Evolutionary conservation across 352 stramenopile species (phyloP).

Genomic region (Phytopythium montanum): DNA sequence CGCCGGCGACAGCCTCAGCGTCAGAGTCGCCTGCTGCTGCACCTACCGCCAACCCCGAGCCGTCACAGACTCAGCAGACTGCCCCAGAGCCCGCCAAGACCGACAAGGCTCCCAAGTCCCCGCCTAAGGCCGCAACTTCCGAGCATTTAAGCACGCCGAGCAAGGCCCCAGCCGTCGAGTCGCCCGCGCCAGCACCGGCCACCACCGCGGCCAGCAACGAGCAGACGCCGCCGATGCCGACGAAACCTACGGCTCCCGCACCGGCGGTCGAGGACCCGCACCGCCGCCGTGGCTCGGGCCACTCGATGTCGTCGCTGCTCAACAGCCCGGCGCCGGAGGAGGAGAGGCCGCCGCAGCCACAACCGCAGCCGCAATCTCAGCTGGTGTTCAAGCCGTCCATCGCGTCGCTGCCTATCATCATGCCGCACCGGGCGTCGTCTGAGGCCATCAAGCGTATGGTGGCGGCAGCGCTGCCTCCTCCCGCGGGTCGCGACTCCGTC

Average conservation of each 20-base stretch:
- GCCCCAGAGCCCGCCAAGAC: conserved; percentile 22
- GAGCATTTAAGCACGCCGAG: not conserved
- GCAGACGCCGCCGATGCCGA: not conserved
- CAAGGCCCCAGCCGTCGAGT: conserved; percentile 15
- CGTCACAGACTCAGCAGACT: conserved; percentile 10
- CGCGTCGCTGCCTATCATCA: conserved; percentile 34
- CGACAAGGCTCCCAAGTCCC: conserved; percentile 23
- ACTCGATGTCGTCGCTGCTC: conserved; percentile 71
- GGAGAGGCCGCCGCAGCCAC: conserved; percentile 4
- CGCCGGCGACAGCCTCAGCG: not conserved
- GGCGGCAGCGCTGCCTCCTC: conserved; percentile 14
- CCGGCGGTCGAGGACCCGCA: conserved; percentile 4
- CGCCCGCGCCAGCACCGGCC: conserved; percentile 8
- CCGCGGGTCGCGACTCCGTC: not conserved
- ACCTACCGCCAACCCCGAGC: not conserved
- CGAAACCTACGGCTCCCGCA: conserved; percentile 4
- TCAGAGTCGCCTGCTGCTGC: conserved; percentile 6
- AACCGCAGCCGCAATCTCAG: conserved; percentile 2
- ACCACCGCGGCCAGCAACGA: not conserved
- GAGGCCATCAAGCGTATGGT: conserved; percentile 15
- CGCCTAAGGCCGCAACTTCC: conserved; percentile 21
- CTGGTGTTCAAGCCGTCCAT: conserved; percentile 22
- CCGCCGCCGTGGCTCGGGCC: conserved; percentile 35
- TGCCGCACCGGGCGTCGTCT: conserved; percentile 15
- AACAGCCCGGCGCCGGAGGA: conserved; percentile 63